Evolutionary conservation across 108 stramenopile genomes (phyloP), one percentile per base, ranked within the genome.

Genomic region (Licmophora abbreviata): DNA sequence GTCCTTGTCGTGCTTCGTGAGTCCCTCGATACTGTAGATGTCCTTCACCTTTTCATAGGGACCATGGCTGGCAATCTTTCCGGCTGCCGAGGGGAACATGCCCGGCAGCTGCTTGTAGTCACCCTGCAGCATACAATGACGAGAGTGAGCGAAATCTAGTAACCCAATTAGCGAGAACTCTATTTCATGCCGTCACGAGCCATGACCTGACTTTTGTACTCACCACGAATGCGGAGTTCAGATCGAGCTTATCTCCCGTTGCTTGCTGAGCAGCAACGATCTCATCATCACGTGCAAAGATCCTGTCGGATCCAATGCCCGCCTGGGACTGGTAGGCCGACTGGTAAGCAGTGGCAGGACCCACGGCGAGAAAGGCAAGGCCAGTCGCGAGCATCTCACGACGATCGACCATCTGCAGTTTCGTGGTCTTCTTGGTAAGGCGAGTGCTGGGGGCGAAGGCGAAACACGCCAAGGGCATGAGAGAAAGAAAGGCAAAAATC

Each of bases 141-240:
- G 4, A 21, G 4, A 5, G n/a, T 17, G 17, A 2, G 28, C 14
- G 18, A 2, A 33, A 32, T 3, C 30, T 18, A 24, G 33, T 25
- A 11, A 40, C 14, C n/a, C 12, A 59, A 34, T 22, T n/a, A 20
- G 14, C 23, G 37, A 42, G 26, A 34, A 44, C 14, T 22, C 18
- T 41, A 48, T 55, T 25, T 31, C 11, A 33, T 24, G 15, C 20
- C 15, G 11, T 29, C n/a, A 48, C 32, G 12, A 24, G 27, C 15
- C 25, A 26, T 54, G 12, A 6, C 15, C 51, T 3, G 29, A 24
- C 29, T 27, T 0, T 52, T 2, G 36, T n/a, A 54, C 74, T 58
- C 66, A 75, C 74, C 36, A 83, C 74, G 56, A 72, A 76, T 11
- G 82, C 82, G 6, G 60, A 44, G 48, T 83, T 83, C 47, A 85